Percentiles rank a stretch among this genome's conserved stretches.
Evolutionary conservation across 805 yeast genomes (phyloP).

Genomic region (Candida maltosa): DNA sequence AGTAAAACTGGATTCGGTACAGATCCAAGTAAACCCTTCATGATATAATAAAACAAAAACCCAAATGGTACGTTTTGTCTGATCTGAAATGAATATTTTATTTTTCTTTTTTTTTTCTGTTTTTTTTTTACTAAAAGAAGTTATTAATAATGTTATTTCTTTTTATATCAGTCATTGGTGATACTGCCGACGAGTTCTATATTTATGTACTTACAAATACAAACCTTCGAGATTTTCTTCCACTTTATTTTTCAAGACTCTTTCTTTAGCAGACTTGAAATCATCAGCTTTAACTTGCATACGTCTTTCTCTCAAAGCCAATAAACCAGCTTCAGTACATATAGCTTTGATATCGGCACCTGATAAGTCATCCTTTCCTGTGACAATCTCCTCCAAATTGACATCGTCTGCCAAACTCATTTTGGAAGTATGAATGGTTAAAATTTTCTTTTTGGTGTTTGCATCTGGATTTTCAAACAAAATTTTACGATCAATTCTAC

Average conservation of each 20-base stretch:
- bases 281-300: constrained; percentile 96
- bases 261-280: constrained; percentile 88
- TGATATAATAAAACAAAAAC: too few relatives aligned
- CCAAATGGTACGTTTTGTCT: too few relatives aligned
- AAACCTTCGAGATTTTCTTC: constrained; percentile 95
- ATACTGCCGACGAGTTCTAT: too few relatives aligned
- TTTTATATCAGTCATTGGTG: too few relatives aligned
- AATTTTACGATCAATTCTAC: constrained; percentile 94
- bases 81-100: too few relatives aligned
- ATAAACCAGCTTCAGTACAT: constrained; percentile 94
- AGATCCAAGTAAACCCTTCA: too few relatives aligned
- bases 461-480: constrained; percentile 95
- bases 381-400: constrained; percentile 83
- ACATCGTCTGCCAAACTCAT: constrained; percentile 90
- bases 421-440: constrained; percentile 87
- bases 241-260: constrained; percentile 92
- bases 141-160: too few relatives aligned
- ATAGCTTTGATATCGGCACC: constrained; percentile 98
- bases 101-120: too few relatives aligned
- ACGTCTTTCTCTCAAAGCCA: constrained; percentile 93
- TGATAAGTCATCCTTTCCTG: constrained; percentile 87
- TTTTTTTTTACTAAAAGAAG: too few relatives aligned
- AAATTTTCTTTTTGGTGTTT: constrained; percentile 87
- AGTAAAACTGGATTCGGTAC: too few relatives aligned
- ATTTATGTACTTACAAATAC: constrained; percentile 51